Base-by-base conservation (phyloP, 2,329 filamentous ascomycete species). In the Sclerotinia spermophila region DNA sequence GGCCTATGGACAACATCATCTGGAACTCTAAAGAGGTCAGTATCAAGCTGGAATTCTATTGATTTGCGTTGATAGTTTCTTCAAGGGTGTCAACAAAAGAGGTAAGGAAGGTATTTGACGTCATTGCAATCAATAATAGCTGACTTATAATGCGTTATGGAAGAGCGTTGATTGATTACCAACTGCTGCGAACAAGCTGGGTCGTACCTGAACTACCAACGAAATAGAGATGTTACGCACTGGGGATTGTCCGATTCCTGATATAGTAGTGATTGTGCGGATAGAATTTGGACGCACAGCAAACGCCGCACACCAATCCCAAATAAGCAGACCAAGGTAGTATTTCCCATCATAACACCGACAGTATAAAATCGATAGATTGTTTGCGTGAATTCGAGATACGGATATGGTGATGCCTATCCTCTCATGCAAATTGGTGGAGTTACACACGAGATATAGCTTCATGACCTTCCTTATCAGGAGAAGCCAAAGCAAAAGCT, bases 381-480 rank as follows among this genome's bases (percentile, higher is more conserved):
- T 64, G 44, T 48, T 62, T 30, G 42, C 42, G 11, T 38, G 65
- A 35, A 58, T 56, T n/a, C 21, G 53, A 45, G 38, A 33, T 59
- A 59, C 24, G 65, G 11, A 40, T 17, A 27, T 24, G 13, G 51
- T n/a, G 27, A 58, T 27, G 51, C 30, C 38, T 68, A 68, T 38
- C 30, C 38, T 68, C 60, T 38, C 51, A 59, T 44, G 38, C 27
- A 17, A 27, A 60, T 45, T 59, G 30, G 66, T 61, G 55, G 55
- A 68, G 40, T 30, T 61, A 21, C 55, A 61, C 66, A 38, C 10
- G 62, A 45, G 27, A 53, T 40, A 40, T 8, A 65, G 33, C 62
- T 65, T 65, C 61, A 51, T 65, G 61, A 65, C 61, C 61, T 27
- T 60, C 51, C 53, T 68, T 68, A 61, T 68, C 42, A 61, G 66